phyloP scores from a whole-genome alignment of 768 basidiomycete species.

The Boletales sp. region DNA sequence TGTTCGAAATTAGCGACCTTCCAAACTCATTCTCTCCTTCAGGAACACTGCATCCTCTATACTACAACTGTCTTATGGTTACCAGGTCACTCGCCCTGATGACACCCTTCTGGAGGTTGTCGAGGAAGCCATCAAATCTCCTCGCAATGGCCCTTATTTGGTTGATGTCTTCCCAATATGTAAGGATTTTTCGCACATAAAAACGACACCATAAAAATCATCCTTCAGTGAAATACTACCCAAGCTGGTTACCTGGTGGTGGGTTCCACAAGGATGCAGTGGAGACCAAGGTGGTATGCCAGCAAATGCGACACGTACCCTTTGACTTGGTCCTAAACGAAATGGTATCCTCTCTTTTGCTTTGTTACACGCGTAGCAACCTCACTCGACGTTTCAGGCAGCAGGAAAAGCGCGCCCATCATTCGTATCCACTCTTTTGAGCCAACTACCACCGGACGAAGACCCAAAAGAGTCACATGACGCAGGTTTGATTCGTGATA shows the following conservation, averaged over 20 bases:
- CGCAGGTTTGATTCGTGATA: not conserved
- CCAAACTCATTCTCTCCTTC: not conserved
- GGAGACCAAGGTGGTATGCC: not conserved
- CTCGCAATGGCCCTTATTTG: conserved; percentile 3
- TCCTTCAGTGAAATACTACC: conserved; percentile 7
- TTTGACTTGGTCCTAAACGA: conserved; percentile 6
- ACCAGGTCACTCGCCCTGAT: not conserved
- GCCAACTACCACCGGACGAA: not conserved
- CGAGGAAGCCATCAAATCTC: not conserved
- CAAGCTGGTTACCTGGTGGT: conserved; percentile 10
- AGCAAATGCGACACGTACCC: not conserved
- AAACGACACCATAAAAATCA: not conserved
- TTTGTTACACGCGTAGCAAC: not conserved
- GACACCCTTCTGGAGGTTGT: conserved; percentile 3
- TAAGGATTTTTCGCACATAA: not conserved
- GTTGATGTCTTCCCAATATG: conserved; percentile 5
- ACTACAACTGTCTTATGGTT: not conserved
- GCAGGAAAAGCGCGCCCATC: not conserved
- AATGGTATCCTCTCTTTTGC: not conserved
- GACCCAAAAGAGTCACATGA: not conserved
- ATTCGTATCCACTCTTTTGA: not conserved
- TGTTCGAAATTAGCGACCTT: too few relatives aligned
- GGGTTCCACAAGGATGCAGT: conserved; percentile 3
- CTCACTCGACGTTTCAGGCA: not conserved
- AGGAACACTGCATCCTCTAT: not conserved